These are phyloP conservation scores for Pseudozyma tsukubaensis DNA, from an alignment of 1,284 basidiomycete species.

Conservation along the genomic window DNA sequence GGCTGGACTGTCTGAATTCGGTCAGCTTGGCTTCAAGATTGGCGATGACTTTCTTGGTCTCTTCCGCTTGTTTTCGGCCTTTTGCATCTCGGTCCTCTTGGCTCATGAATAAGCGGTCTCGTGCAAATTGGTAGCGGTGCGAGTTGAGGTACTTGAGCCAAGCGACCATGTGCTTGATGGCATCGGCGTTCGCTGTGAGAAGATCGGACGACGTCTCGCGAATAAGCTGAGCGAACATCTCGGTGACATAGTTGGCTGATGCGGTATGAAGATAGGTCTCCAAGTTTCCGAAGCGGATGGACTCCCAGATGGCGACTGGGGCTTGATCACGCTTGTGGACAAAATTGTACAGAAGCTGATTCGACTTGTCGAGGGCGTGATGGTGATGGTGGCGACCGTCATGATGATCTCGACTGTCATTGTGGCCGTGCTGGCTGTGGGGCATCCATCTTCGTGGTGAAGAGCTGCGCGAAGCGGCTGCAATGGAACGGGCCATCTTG, in stretches of 20 bases:
- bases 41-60: conserved; percentile 66
- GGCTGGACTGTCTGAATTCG: conserved; percentile 73
- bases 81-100: conserved; percentile 19
- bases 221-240: conserved; percentile 45
- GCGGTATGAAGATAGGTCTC: conserved; percentile 55
- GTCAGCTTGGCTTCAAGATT: conserved; percentile 71
- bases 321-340: conserved; percentile 43
- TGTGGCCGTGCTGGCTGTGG: conserved; percentile 13
- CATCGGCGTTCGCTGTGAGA: conserved; percentile 37
- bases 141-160: conserved; percentile 54
- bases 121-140: conserved; percentile 37
- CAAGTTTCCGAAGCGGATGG: conserved; percentile 54
- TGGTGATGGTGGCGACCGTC: conserved; percentile 16
- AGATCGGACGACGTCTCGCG: conserved; percentile 49
- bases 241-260: conserved; percentile 45
- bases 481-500: conserved; percentile 46
- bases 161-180: conserved; percentile 36
- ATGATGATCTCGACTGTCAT: conserved; percentile 19
- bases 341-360: conserved; percentile 35
- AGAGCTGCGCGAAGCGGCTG: conserved; percentile 34
- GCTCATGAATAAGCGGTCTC: conserved; percentile 26
- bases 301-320: conserved; percentile 63
- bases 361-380: conserved; percentile 28
- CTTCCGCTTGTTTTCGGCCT: conserved; percentile 30
- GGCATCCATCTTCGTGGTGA: conserved; percentile 41